These are phyloP conservation scores for Canavalia ensiformis DNA, from an alignment of 306 rosid species.

Conservation along the genomic window DNA sequence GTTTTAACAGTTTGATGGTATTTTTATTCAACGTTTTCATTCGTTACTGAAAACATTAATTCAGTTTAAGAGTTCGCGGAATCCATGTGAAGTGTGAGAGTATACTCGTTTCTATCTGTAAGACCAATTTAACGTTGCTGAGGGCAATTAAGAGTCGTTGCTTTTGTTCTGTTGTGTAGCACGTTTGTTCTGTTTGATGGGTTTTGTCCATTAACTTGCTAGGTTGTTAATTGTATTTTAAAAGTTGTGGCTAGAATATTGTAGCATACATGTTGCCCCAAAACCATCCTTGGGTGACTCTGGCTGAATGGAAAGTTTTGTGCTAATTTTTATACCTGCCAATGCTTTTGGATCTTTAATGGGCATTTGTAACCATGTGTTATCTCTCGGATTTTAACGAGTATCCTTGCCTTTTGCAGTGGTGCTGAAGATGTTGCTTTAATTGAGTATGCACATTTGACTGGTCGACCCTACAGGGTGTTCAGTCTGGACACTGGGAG, in stretches of 20 bases:
- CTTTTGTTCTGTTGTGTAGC: background rate
- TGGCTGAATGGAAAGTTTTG: background rate
- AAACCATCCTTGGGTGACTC: background rate
- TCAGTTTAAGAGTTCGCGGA: too few relatives aligned
- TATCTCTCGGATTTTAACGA: constrained; percentile 42
- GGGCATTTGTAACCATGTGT: background rate
- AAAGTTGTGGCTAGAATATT: background rate
- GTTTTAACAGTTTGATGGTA: too few relatives aligned
- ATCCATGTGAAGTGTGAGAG: too few relatives aligned
- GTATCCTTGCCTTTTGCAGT: constrained; percentile 56
- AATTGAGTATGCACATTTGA: constrained; percentile 92
- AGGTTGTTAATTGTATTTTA: background rate
- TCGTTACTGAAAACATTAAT: too few relatives aligned
- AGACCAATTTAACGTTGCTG: background rate
- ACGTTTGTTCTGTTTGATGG: background rate
- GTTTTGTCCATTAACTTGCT: background rate
- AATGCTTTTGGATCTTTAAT: background rate
- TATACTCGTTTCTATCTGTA: too few relatives aligned
- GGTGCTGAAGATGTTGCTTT: constrained; percentile 98
- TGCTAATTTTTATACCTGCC: background rate
- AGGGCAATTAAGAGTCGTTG: background rate
- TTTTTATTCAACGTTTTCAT: too few relatives aligned
- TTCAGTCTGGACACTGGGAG: constrained; percentile 97
- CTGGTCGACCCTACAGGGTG: constrained; percentile 93
- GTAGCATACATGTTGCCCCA: background rate